Base-by-base conservation (phyloP, 805 yeast genomes). In the Yarrowia keelungensis region DNA sequence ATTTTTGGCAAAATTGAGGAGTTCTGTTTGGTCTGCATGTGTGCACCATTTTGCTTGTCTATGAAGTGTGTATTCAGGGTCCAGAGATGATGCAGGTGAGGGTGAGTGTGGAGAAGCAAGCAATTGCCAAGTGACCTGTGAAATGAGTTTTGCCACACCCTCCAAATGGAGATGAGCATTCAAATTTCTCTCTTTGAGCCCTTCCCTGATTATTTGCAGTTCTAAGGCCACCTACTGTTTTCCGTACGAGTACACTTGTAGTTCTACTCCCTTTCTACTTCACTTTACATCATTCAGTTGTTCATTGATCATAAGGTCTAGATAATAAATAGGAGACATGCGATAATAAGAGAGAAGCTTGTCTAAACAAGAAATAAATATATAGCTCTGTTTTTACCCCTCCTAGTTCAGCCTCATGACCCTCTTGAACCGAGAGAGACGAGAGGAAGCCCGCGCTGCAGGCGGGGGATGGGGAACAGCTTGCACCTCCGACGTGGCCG, bases 281-380 rank as follows among this genome's bases (percentile, higher is more conserved):
- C 19, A 19, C 19, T 26, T 36, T 36, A 36, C 39, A 38, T 11
- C 12, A 38, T 38, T 9, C 10, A 38, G 39, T 10, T 38, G 39
- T 9, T 11, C 39, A 26, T 47, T 26, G 38, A 46, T 46, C 50
- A 46, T 14, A 47, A 14, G 9, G 26, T 26, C 16, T 47, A 26
- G 11, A 53, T 15, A 36, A 53, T 53, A 53, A 53, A 53, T 53
- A 53, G 16, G 39, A 49, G 19, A 19, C 36, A 42, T 43, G 43
- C 61, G 36, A 43, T 16, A 42, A 42, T 42, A 42, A 58, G 56
- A 42, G 56, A 50, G 56, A 9, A n/a, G 41, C 38, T 42, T 58
- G 49, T 32, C 47, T 58, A 58, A 42, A 14, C 39, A 59, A 59
- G 38, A 43, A 50, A 58, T 16, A 58, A 43, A 43, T 43, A 59